Conservation (phyloP, 164 flowering plant genomes). For the Vitis rotundifolia region DNA sequence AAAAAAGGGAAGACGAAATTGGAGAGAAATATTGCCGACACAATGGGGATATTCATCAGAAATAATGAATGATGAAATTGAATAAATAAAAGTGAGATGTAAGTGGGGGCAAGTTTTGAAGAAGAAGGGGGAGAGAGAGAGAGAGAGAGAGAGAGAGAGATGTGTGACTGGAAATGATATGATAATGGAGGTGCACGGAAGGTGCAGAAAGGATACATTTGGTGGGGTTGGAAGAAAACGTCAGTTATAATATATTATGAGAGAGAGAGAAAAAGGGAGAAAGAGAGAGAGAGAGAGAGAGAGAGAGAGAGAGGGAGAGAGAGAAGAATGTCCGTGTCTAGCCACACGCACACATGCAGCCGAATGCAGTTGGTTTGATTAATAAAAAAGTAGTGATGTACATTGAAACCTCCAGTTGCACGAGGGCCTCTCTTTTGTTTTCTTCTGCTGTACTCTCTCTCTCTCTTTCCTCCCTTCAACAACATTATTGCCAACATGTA, state of each 20-base stretch:
- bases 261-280: not conserved
- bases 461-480: not conserved
- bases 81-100: not conserved
- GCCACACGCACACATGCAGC: constrained; percentile 34
- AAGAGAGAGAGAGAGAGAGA: not conserved
- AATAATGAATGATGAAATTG: not conserved
- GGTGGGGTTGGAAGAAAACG: constrained; percentile 12
- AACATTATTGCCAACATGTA: constrained; percentile 15
- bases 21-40: constrained; percentile 20
- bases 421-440: constrained; percentile 60
- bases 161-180: not conserved
- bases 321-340: constrained; percentile 23
- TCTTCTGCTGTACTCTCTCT: constrained; percentile 26
- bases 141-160: constrained; percentile 3
- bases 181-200: constrained; percentile 19
- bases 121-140: not conserved
- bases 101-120: not conserved
- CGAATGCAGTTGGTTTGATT: constrained; percentile 7
- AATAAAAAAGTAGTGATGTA: constrained; percentile 36
- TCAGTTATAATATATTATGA: not conserved
- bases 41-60: not conserved
- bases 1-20: not conserved
- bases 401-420: constrained; percentile 39
- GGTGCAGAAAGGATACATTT: constrained; percentile 14
- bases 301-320: constrained; percentile 3